Percentiles rank a stretch among this genome's conserved stretches.
Evolutionary conservation across 2,329 filamentous ascomycete species (phyloP).

Genomic region (Alternaria triticina): DNA sequence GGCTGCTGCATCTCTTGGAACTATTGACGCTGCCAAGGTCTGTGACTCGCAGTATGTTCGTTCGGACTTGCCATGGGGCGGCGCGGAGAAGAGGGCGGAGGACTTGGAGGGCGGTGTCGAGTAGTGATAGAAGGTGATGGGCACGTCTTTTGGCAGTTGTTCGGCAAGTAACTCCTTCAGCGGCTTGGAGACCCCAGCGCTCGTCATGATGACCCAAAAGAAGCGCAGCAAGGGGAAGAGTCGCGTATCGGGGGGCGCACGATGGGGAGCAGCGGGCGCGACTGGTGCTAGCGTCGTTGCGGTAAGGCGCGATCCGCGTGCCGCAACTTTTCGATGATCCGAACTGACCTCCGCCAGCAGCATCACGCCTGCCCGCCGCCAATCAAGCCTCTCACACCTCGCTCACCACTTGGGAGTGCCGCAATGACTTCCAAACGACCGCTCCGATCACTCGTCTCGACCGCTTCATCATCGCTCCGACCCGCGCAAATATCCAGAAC

Average conservation of each 20-base stretch:
- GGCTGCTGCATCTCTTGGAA: slow-evolving; percentile 33
- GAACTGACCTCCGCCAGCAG: slow-evolving; percentile 24
- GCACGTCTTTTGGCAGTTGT: slow-evolving; percentile 59
- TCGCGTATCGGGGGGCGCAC: slow-evolving; percentile 13
- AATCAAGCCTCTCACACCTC: slow-evolving; percentile 20
- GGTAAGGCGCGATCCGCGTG: slow-evolving; percentile 26
- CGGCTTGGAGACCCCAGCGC: slow-evolving; percentile 26
- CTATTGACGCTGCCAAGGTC: slow-evolving; percentile 68
- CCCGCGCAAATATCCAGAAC: slow-evolving; percentile 30
- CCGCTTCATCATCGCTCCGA: slow-evolving; percentile 34
- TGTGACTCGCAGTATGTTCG: slow-evolving; percentile 88
- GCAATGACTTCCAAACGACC: slow-evolving; percentile 59
- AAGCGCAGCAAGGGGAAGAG: slow-evolving; percentile 8
- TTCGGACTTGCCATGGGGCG: slow-evolving; percentile 73
- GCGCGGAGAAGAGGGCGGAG: slow-evolving; percentile 78
- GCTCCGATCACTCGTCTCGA: slow-evolving; percentile 40
- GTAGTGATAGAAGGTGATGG: slow-evolving; percentile 81
- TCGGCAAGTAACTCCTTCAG: slow-evolving; percentile 57
- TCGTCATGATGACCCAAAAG: slow-evolving; percentile 31
- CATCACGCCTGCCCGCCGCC: slow-evolving; percentile 10
- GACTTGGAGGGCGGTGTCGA: slow-evolving; percentile 81
- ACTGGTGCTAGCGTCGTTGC: slow-evolving; percentile 15
- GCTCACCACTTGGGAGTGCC: slow-evolving; percentile 15
- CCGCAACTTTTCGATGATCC: slow-evolving; percentile 40
- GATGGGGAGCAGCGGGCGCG: slow-evolving; percentile 23